A percentile compares a stretch with the other conserved stretches of the same genome.
These are phyloP conservation scores for Penicillium malachiteum DNA, from an alignment of 495 filamentous ascomycete genomes.

Conservation along the genomic window DNA sequence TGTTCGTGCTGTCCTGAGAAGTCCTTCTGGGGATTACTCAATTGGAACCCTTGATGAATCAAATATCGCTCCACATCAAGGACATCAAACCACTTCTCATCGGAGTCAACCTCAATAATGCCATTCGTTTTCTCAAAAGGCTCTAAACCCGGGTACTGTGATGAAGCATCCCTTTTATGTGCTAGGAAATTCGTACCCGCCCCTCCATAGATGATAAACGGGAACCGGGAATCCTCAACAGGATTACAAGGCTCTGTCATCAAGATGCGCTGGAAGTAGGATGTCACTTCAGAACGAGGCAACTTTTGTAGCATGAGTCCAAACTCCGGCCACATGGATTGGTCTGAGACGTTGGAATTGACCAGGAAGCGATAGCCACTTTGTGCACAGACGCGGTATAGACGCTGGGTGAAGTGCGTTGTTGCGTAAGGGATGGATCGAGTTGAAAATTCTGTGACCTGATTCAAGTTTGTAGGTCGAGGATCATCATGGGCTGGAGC, in stretches of 20 bases:
- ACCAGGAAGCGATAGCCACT: constrained; percentile 13
- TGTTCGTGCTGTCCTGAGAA: background rate
- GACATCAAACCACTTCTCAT: constrained; percentile 25
- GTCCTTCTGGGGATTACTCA: background rate
- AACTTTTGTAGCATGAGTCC: constrained; percentile 13
- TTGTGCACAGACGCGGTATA: constrained; percentile 16
- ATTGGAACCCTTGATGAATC: constrained; percentile 2
- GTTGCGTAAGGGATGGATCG: constrained; percentile 12
- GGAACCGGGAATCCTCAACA: constrained; percentile 14
- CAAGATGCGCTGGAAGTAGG: constrained; percentile 16
- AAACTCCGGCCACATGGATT: constrained; percentile 17
- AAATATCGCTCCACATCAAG: constrained; percentile 22
- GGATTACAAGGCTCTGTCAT: constrained; percentile 12
- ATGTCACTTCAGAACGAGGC: constrained; percentile 8
- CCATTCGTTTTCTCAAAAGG: constrained; percentile 18
- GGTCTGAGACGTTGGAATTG: constrained; percentile 4
- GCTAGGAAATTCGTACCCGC: constrained; percentile 15
- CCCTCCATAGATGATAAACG: constrained; percentile 18
- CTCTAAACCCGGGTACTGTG: background rate
- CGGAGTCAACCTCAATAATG: constrained; percentile 6
- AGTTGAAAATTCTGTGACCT: too few species aligned
- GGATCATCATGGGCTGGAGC: background rate
- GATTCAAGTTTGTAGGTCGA: too few species aligned
- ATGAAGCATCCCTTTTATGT: background rate
- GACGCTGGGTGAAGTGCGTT: constrained; percentile 10